Conservation (phyloP, 2,329 filamentous ascomycete genomes). For the Aspergillus ustus region DNA sequence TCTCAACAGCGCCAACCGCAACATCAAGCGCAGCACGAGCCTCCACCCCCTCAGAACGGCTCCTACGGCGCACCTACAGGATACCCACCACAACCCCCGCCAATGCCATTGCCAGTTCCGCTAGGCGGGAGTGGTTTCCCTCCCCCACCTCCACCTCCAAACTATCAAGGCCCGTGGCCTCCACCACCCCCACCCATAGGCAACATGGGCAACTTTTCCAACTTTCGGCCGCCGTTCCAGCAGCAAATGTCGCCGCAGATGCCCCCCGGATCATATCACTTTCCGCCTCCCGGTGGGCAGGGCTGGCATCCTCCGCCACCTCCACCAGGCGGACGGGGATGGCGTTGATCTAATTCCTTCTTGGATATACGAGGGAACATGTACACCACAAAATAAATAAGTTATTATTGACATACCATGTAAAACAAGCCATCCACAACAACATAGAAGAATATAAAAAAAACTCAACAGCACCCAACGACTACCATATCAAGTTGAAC, state of each 20-base stretch:
- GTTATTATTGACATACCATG: neutral
- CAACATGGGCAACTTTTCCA: slow-evolving; percentile 27
- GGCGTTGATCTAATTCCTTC: slow-evolving; percentile 15
- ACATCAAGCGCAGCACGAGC: slow-evolving; percentile 2
- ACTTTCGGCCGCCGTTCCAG: slow-evolving; percentile 32
- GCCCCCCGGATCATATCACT: slow-evolving; percentile 38
- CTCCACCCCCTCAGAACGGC: slow-evolving; percentile 4
- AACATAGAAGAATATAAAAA: neutral
- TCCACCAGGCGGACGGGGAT: slow-evolving; percentile 21
- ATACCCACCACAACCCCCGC: slow-evolving; percentile 26
- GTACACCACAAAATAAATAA: neutral
- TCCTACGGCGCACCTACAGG: slow-evolving; percentile 15
- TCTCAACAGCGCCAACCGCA: slow-evolving; percentile 9
- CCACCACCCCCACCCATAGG: slow-evolving; percentile 37
- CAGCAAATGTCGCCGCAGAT: slow-evolving; percentile 29
- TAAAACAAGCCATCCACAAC: neutral
- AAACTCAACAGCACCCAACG: no score
- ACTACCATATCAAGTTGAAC: no score
- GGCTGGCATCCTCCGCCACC: slow-evolving; percentile 24
- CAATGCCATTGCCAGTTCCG: slow-evolving; percentile 22
- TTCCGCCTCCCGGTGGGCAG: slow-evolving; percentile 35
- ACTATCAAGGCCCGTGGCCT: slow-evolving; percentile 43
- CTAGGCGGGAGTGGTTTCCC: slow-evolving; percentile 11
- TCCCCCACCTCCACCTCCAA: slow-evolving; percentile 40
- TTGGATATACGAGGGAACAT: neutral